Base-by-base conservation (phyloP, 1,284 basidiomycete species). In the Omphalotus olearius region DNA sequence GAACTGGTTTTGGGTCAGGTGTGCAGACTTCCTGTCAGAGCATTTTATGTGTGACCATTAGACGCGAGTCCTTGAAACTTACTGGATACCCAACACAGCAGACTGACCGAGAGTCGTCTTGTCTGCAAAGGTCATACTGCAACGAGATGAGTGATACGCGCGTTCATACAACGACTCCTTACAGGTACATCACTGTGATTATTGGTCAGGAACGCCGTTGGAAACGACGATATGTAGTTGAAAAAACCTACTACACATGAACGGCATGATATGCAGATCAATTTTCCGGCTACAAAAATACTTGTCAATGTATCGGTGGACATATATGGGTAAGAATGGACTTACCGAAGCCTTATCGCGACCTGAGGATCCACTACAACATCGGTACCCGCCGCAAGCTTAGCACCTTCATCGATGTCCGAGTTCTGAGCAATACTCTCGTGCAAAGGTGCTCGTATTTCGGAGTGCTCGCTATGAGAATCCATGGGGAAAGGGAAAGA, bases 61-160 rank as follows among this genome's bases (percentile, higher is more conserved):
- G n/a, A 26, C 18, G 23, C 9, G 30, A 33, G 7, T 38, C 9
- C 39, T 9, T 26, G 35, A 35, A 44, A 52, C 64, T 30, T n/a
- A 85, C 81, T 78, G 65, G 53, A 88, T 78, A 23, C 87, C 87
- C 42, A 91, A 72, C 44, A 90, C 73, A 6, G 87, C 83, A 13
- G 86, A 78, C 56, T 83, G 79, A 13, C 86, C 85, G 17, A 93
- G 74, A 1, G 88, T 85, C 0, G 82, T 86, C 65, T 89, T 89
- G 71, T 90, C 87, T 55, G 80, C 78, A 57, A 83, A 83, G 20
- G 79, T 73, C 74, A 83, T 81, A 9, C 80, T 81, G 59, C 37
- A 59, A 44, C 56, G 36, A 16, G 26, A n/a, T 66, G 68, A 1
- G 28, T 9, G n/a, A 16, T 30, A 33, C 26, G 20, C 26, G 23